Evolutionary conservation across 805 yeast genomes (phyloP).

Genomic region (Wickerhamiella siamensis): DNA sequence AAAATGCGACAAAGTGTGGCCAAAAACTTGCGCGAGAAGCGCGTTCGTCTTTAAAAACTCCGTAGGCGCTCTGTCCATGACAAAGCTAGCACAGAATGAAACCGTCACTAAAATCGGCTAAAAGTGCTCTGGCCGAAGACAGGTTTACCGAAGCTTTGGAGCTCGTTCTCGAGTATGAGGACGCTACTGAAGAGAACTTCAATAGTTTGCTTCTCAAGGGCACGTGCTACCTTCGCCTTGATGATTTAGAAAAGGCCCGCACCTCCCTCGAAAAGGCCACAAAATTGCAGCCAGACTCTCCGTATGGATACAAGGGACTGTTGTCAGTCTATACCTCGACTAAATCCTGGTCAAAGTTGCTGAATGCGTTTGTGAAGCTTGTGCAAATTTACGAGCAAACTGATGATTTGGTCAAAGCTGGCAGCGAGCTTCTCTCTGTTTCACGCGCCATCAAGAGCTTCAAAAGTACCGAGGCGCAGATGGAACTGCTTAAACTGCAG

Average conservation of each 20-base stretch:
- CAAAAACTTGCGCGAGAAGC: constrained; percentile 72
- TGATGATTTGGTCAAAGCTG: constrained; percentile 17
- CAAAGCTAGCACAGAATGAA: not conserved
- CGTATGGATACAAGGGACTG: constrained; percentile 74
- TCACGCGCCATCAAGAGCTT: constrained; percentile 9
- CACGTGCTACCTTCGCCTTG: constrained; percentile 40
- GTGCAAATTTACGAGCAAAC: constrained; percentile 11
- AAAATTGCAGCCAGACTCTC: constrained; percentile 30
- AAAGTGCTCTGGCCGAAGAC: constrained; percentile 19
- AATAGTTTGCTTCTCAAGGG: constrained; percentile 48
- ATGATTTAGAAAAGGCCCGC: constrained; percentile 33
- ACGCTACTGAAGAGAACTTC: constrained; percentile 41
- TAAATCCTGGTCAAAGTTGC: constrained; percentile 12
- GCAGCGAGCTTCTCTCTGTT: constrained; percentile 13
- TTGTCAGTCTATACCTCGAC: constrained; percentile 21
- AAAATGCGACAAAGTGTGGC: constrained; percentile 66
- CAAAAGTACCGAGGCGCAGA: constrained; percentile 10
- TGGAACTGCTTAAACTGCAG: constrained; percentile 13
- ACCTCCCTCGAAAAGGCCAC: constrained; percentile 32
- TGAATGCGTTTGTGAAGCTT: constrained; percentile 14
- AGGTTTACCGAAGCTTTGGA: constrained; percentile 53
- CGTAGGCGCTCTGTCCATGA: not conserved
- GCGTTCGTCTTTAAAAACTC: constrained; percentile 25
- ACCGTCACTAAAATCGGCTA: not conserved
- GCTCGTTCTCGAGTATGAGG: constrained; percentile 40